A percentile compares a stretch with the other conserved stretches of the same genome.
Evolutionary conservation across 768 basidiomycete species (phyloP).

Genomic region (Xerocomus brunneocitrinus): DNA sequence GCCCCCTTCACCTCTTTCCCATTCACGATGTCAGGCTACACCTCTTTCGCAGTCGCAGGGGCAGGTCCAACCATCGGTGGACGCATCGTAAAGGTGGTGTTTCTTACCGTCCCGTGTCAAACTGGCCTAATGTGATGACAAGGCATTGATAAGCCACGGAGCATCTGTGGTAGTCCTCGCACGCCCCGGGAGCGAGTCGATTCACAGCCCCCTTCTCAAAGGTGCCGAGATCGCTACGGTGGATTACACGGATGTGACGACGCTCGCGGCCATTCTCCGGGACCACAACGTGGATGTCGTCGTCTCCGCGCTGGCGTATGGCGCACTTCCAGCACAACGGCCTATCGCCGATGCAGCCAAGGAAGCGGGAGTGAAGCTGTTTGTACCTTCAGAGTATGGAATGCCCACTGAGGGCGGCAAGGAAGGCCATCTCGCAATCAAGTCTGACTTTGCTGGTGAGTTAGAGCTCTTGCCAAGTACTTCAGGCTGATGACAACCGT

Average conservation of each 20-base stretch:
- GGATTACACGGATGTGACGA: slow-evolving; percentile 24
- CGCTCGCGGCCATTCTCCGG: slow-evolving; percentile 25
- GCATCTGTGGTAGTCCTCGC: slow-evolving; percentile 25
- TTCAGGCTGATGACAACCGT: not conserved
- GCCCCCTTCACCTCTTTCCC: not conserved
- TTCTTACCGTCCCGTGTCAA: not conserved
- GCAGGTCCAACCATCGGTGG: slow-evolving; percentile 34
- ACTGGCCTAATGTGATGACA: slow-evolving; percentile 1
- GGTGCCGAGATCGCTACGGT: slow-evolving; percentile 27
- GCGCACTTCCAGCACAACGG: slow-evolving; percentile 24
- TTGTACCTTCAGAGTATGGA: slow-evolving; percentile 38
- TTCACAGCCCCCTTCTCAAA: slow-evolving; percentile 15
- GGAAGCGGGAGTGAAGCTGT: slow-evolving; percentile 34
- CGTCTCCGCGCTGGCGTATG: slow-evolving; percentile 30
- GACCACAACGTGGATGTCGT: slow-evolving; percentile 34
- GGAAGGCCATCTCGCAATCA: slow-evolving; percentile 21
- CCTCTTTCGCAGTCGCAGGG: slow-evolving; percentile 35
- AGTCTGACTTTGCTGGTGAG: slow-evolving; percentile 29
- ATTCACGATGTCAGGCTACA: slow-evolving; percentile 23
- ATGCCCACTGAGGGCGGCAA: slow-evolving; percentile 32
- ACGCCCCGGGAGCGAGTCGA: slow-evolving; percentile 20
- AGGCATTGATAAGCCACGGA: slow-evolving; percentile 19
- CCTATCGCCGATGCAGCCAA: slow-evolving; percentile 34
- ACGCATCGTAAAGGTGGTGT: slow-evolving; percentile 27
- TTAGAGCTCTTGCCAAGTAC: not conserved